These are phyloP conservation scores for Calonectria ilicicola DNA, from an alignment of 2,329 filamentous ascomycete genomes.

Conservation along the genomic window DNA sequence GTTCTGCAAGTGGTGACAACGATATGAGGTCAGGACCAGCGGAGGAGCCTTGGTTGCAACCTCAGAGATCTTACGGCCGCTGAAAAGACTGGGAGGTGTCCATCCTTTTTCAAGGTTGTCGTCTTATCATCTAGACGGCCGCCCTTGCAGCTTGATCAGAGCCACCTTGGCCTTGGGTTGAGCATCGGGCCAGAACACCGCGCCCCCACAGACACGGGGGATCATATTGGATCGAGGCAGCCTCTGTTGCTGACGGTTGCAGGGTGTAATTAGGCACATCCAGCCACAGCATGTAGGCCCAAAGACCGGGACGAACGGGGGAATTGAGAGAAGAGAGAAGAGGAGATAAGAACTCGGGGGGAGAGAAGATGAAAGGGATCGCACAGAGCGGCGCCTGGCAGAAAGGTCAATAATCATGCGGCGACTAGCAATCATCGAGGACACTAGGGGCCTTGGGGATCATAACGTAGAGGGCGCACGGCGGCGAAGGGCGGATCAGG, in stretches of 20 bases:
- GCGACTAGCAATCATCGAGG: neutral
- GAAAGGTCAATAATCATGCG: neutral
- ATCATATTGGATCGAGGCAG: neutral
- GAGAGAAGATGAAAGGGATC: neutral
- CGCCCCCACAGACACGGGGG: neutral
- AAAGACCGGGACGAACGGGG: neutral
- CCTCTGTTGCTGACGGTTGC: neutral
- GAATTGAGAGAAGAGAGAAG: constrained; percentile 9
- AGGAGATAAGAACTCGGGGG: neutral
- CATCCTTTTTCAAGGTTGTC: neutral
- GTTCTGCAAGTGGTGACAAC: neutral
- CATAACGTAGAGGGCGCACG: neutral
- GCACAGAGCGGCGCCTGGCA: neutral
- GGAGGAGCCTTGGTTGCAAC: neutral
- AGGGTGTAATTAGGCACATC: neutral
- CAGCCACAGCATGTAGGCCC: neutral
- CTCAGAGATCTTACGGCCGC: neutral
- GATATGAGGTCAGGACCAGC: neutral
- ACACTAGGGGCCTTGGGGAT: neutral
- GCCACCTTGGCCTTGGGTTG: no score
- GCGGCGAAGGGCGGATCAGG: neutral
- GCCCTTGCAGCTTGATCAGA: neutral
- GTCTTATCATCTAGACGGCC: neutral
- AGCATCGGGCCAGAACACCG: neutral
- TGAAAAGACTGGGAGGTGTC: neutral